Percentiles rank a stretch among this genome's conserved stretches.
Evolutionary conservation across 306 rosid genomes (phyloP).

Genomic region (Spatholobus suberectus): DNA sequence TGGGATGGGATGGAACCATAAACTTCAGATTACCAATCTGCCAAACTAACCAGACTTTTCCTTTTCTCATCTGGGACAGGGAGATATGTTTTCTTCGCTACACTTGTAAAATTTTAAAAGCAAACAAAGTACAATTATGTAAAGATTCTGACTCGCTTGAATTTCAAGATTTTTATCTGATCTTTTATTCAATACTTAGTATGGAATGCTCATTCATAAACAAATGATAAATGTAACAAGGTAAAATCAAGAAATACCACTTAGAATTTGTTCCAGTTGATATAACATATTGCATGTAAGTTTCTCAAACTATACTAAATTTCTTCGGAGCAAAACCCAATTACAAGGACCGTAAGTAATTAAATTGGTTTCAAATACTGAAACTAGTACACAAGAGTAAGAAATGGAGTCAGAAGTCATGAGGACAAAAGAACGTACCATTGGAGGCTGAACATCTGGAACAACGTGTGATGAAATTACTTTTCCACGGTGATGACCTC

Average conservation of each 20-base stretch:
- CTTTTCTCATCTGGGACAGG: no score
- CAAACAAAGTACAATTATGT: background rate
- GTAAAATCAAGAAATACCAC: background rate
- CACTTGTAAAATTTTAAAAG: no score
- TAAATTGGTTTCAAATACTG: background rate
- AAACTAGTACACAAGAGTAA: background rate
- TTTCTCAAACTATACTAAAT: background rate
- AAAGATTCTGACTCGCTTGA: background rate
- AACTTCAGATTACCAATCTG: no score
- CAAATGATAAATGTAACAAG: slow-evolving; percentile 46
- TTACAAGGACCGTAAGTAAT: background rate
- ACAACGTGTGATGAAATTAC: slow-evolving; percentile 71
- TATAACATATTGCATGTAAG: background rate
- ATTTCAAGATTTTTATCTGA: background rate
- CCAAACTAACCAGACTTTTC: no score
- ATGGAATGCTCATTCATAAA: background rate
- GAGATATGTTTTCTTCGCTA: no score
- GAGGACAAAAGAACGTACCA: slow-evolving; percentile 48
- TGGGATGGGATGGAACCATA: no score
- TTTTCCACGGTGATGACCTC: slow-evolving; percentile 90
- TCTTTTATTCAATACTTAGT: background rate
- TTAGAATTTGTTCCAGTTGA: background rate
- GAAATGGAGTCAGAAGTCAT: background rate
- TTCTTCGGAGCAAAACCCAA: background rate
- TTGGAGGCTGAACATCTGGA: slow-evolving; percentile 89